Percentiles rank a stretch among this genome's conserved stretches.
phyloP scores from a whole-genome alignment of 108 stramenopile genomes.

The Seminavis robusta region DNA sequence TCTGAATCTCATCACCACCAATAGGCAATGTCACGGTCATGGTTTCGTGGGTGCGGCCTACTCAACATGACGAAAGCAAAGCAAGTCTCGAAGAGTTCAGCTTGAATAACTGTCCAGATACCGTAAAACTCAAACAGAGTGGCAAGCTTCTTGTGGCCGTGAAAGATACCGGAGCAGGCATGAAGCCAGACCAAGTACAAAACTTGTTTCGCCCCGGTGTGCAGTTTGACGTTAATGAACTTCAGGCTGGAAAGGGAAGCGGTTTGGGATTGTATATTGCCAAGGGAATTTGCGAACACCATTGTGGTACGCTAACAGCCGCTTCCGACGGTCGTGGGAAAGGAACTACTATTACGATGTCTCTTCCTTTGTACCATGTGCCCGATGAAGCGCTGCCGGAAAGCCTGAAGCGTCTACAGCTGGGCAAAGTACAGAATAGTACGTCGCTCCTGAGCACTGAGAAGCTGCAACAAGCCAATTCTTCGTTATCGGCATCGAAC shows the following conservation, averaged over 20 bases:
- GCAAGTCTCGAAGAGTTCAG: neutral
- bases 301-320: conserved; percentile 25
- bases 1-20: too few relatives aligned
- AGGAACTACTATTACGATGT: conserved; percentile 47
- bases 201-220: conserved; percentile 26
- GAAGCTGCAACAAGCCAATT: too few relatives aligned
- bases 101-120: neutral
- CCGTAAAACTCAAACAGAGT: neutral
- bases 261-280: conserved; percentile 47
- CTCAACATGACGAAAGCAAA: neutral
- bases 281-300: conserved; percentile 29
- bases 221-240: conserved; percentile 42
- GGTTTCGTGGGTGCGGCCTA: too few relatives aligned
- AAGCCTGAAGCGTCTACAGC: too few relatives aligned
- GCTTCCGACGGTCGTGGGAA: conserved; percentile 42
- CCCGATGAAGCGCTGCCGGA: neutral
- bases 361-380: conserved; percentile 36
- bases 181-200: conserved; percentile 23
- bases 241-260: conserved; percentile 49
- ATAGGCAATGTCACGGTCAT: too few relatives aligned
- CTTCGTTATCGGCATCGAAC: too few relatives aligned
- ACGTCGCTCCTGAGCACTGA: too few relatives aligned
- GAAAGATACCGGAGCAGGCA: conserved; percentile 37
- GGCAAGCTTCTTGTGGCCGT: conserved; percentile 17
- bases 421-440: too few relatives aligned